These are phyloP conservation scores for Raphanus sativus DNA, from an alignment of 345 rosid species.

Conservation along the genomic window DNA sequence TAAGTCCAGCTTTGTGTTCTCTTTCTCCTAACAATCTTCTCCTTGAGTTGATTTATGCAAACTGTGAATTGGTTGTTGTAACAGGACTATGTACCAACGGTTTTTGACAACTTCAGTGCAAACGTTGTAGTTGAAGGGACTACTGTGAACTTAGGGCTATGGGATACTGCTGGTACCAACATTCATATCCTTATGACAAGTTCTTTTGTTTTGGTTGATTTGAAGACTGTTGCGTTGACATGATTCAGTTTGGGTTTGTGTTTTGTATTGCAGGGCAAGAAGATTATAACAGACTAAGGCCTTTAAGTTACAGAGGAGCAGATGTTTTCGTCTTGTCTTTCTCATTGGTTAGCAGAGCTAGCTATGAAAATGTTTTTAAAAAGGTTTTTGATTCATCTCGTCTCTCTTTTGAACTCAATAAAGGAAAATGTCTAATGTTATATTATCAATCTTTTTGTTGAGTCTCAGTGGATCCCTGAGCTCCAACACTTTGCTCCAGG, in stretches of 20 bases:
- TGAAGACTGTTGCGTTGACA: not conserved
- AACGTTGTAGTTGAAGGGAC: constrained; percentile 89
- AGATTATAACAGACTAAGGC: constrained; percentile 94
- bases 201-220: not conserved
- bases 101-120: constrained; percentile 97
- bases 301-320: constrained; percentile 96
- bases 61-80: constrained; percentile 21
- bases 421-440: constrained; percentile 23
- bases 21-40: not conserved
- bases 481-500: constrained; percentile 94
- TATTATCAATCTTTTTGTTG: constrained; percentile 26
- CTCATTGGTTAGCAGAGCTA: constrained; percentile 92
- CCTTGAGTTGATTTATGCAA: constrained; percentile 6
- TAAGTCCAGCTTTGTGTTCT: not conserved
- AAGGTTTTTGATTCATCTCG: constrained; percentile 52
- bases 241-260: not conserved
- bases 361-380: constrained; percentile 88
- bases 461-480: constrained; percentile 91
- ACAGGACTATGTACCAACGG: constrained; percentile 98
- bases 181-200: not conserved
- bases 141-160: constrained; percentile 91
- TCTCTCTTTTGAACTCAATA: not conserved
- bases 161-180: constrained; percentile 96
- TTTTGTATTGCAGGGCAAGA: constrained; percentile 68
- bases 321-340: constrained; percentile 95